These are phyloP conservation scores for Ehretia macrophylla DNA, from an alignment of 257 asterid species.

Conservation along the genomic window DNA sequence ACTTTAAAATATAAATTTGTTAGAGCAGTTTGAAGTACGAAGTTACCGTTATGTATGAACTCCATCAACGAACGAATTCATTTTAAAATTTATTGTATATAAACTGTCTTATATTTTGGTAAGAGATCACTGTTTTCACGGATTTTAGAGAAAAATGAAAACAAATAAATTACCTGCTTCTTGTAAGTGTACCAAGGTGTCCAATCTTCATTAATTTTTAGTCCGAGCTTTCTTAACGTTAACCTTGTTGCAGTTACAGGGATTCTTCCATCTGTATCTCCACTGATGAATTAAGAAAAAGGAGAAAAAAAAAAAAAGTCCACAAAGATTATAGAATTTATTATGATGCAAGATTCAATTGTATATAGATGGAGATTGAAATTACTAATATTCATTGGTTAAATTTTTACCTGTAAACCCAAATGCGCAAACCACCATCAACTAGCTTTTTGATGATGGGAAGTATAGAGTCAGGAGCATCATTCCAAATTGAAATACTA, in stretches of 20 bases:
- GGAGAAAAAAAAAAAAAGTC: not conserved
- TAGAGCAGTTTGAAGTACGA: no score
- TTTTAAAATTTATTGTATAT: no score
- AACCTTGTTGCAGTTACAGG: constrained; percentile 67
- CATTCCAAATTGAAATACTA: constrained; percentile 38
- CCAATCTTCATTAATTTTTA: constrained; percentile 48
- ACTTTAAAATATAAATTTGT: no score
- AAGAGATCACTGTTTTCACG: no score
- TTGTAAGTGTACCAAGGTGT: constrained; percentile 67
- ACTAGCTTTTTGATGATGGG: constrained; percentile 50
- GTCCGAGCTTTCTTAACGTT: constrained; percentile 48
- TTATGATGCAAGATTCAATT: not conserved
- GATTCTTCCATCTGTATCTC: constrained; percentile 74
- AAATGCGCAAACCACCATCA: constrained; percentile 46
- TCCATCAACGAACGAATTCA: no score
- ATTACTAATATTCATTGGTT: not conserved
- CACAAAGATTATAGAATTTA: not conserved
- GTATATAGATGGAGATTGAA: not conserved
- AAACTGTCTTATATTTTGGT: not conserved
- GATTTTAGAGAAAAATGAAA: no score
- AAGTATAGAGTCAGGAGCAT: constrained; percentile 53
- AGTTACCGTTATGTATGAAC: no score
- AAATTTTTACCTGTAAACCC: constrained; percentile 65
- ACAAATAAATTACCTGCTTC: constrained; percentile 42
- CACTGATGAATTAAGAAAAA: no score